A percentile compares a stretch with the other conserved stretches of the same genome.
phyloP scores from a whole-genome alignment of 228 moss, liverwort and hornwort genomes.

The Sphagnum fallax region DNA sequence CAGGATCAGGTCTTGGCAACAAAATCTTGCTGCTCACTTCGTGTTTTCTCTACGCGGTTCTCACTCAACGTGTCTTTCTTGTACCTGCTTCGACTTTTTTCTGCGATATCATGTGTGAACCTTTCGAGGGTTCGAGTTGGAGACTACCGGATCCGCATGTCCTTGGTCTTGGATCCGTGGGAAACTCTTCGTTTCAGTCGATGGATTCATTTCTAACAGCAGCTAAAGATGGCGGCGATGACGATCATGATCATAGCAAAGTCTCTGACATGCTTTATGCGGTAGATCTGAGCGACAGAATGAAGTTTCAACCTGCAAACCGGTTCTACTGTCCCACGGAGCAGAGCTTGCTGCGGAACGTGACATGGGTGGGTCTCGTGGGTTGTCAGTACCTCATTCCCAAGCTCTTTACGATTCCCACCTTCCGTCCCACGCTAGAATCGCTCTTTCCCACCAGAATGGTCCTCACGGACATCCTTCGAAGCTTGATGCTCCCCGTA shows the following conservation, averaged over 20 bases:
- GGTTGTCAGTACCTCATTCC: conserved; percentile 46
- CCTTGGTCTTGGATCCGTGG: background rate
- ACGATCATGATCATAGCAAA: background rate
- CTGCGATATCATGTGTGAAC: conserved; percentile 34
- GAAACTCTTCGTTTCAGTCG: conserved; percentile 1
- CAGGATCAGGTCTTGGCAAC: conserved; percentile 32
- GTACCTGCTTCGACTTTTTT: conserved; percentile 24
- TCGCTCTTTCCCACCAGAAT: conserved; percentile 35
- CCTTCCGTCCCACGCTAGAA: conserved; percentile 34
- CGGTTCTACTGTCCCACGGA: conserved; percentile 33
- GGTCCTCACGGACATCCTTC: conserved; percentile 28
- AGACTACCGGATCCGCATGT: background rate
- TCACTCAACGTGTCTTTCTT: conserved; percentile 35
- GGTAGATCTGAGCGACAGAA: conserved; percentile 24
- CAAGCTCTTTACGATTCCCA: conserved; percentile 32
- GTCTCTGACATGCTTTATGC: conserved; percentile 6
- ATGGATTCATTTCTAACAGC: conserved; percentile 15
- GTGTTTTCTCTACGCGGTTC: conserved; percentile 26
- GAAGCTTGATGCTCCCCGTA: conserved; percentile 25
- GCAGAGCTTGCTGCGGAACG: conserved; percentile 14
- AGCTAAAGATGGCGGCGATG: conserved; percentile 8
- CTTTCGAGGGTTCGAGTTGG: conserved; percentile 39
- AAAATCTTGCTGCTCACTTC: conserved; percentile 25
- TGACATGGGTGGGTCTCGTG: conserved; percentile 40
- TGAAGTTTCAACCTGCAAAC: conserved; percentile 34